A percentile compares a stretch with the other conserved stretches of the same genome.
Conservation (phyloP, 129 eudicot genomes). For the Pulicaria dysenterica region DNA sequence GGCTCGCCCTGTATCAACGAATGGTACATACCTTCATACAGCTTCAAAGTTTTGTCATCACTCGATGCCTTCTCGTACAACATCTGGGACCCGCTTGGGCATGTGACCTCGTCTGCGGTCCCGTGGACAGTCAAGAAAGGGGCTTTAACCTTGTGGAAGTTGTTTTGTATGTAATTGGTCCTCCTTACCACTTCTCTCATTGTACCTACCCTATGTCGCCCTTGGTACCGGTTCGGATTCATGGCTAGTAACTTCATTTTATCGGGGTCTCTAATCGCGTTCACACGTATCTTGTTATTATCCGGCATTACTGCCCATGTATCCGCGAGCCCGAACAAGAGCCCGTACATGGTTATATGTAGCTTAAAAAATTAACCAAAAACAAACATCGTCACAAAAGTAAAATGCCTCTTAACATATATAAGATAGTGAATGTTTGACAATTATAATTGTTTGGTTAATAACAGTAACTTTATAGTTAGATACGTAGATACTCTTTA, state of each 20-base stretch:
- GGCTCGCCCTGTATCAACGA: constrained; percentile 89
- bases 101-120: constrained; percentile 66
- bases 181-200: constrained; percentile 74
- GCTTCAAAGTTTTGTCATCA: constrained; percentile 60
- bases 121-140: constrained; percentile 75
- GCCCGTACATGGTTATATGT: constrained; percentile 64
- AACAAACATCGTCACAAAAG: neutral
- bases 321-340: constrained; percentile 78
- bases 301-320: constrained; percentile 94
- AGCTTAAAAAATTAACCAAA: constrained; percentile 32
- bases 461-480: too few relatives aligned
- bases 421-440: too few relatives aligned
- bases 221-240: constrained; percentile 73
- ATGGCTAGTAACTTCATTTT: constrained; percentile 65
- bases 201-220: constrained; percentile 79
- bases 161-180: constrained; percentile 59
- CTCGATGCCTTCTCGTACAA: constrained; percentile 79
- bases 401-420: too few relatives aligned
- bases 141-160: constrained; percentile 64
- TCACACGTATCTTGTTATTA: constrained; percentile 60
- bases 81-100: constrained; percentile 65
- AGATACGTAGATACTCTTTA: too few relatives aligned
- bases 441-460: too few relatives aligned
- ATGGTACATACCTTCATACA: constrained; percentile 84
- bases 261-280: constrained; percentile 70